Evolutionary conservation across 176 grass and related monocot species (phyloP), one percentile per base, ranked within the genome.

Genomic region (Saccharum spontaneum): DNA sequence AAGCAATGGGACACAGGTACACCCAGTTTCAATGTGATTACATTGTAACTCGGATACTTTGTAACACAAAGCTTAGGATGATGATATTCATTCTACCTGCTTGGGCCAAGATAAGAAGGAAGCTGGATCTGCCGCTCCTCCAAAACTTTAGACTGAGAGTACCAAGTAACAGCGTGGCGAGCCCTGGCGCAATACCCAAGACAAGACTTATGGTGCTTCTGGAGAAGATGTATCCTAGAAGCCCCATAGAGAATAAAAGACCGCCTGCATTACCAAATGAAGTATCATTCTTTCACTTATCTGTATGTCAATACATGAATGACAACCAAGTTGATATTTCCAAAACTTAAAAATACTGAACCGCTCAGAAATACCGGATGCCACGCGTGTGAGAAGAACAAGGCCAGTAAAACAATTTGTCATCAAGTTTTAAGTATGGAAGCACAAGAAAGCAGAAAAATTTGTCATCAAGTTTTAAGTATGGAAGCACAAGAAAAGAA

Each of bases 221-320:
- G 10, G 88, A 94, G 28, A 94, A 92, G 54, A 94, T 45, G 86
- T 90, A 94, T 24, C 90, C 93, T 50, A 94, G 82, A 79, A 94
- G 75, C 22, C 93, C 93, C 70, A 89, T 87, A 22, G 69, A 61
- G 74, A 92, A 94, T 24, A 94, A 50, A 81, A 94, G 80, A 34
- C 90, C 93, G 78, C 93, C 93, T 94, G 82, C 50, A 66, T 70
- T 38, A 89, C 22, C 73, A 94, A 76, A 84, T 9, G 33, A 50
- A 34, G 55, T 52, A 22, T 44, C 31, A 2, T 48, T 82, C 72
- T 40, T 52, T 37, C 57, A 49, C 69, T 39, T 52, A 84, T 12
- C 64, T 86, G 23, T 63, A 75, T 44, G 23, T 44, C 33, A 45
- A 49, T 68, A 50, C 22, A 73, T 52, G 17, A 12, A 77, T 45